These are phyloP conservation scores for Verticillium zaregamsianum DNA, from an alignment of 2,329 filamentous ascomycete species.

Conservation along the genomic window DNA sequence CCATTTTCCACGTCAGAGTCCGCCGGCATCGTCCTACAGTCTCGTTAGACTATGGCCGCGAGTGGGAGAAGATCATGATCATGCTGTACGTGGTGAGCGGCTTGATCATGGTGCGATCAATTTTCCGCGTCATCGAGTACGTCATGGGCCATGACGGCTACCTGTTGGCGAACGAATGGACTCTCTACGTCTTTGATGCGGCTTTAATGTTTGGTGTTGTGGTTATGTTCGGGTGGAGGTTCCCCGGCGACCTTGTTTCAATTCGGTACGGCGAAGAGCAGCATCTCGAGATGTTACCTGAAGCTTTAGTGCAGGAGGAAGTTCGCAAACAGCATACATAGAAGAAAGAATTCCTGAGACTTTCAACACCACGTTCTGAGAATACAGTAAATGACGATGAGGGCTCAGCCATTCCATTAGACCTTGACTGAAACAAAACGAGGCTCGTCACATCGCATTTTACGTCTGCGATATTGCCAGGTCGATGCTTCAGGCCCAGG, in stretches of 20 bases:
- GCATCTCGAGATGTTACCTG: too few species aligned
- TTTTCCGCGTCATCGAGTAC: conserved; percentile 56
- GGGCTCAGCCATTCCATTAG: too few species aligned
- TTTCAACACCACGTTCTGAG: too few species aligned
- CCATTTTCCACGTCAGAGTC: conserved; percentile 39
- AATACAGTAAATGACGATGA: too few species aligned
- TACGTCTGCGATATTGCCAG: too few species aligned
- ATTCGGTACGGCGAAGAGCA: too few species aligned
- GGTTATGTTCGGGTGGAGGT: conserved; percentile 31
- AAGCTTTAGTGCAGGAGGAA: too few species aligned
- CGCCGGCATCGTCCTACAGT: conserved; percentile 1
- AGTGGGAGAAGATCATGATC: conserved; percentile 29
- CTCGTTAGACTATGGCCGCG: conserved; percentile 15
- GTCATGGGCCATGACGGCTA: conserved; percentile 41
- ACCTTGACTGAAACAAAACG: too few species aligned
- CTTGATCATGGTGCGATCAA: conserved; percentile 48
- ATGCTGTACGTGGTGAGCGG: conserved; percentile 47
- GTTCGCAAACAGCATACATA: too few species aligned
- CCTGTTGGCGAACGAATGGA: conserved; percentile 50
- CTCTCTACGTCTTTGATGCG: conserved; percentile 55
- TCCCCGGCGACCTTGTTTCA: not conserved
- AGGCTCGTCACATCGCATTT: too few species aligned
- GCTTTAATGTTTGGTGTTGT: conserved; percentile 47
- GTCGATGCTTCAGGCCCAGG: too few species aligned
- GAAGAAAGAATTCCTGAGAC: too few species aligned